Base-by-base conservation (phyloP, 2,329 filamentous ascomycete genomes). In the Nigrospora sphaerica region DNA sequence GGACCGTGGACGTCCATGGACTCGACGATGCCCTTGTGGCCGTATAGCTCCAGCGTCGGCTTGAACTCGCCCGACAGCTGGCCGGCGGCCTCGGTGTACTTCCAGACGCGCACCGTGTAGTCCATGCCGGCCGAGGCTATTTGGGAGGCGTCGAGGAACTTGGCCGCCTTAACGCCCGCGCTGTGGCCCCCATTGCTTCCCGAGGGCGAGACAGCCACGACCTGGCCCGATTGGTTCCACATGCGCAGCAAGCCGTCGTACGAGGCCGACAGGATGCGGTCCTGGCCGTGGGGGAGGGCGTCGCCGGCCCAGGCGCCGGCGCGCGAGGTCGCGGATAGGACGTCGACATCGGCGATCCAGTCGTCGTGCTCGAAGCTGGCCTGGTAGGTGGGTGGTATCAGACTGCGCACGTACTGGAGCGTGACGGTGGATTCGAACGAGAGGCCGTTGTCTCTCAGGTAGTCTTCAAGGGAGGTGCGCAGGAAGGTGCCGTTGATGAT, bases 281-380 rank as follows among this genome's bases (percentile, higher is more conserved):
- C 81, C 53, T 84, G 80, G 18, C 81, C 78, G 34, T 68, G 67
- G 23, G 67, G 64, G 57, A 76, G 68, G 40, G 64, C 63, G 42
- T 70, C 71, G 42, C 69, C 72, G 11, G 73, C 71, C 77, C 79
- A 84, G 46, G 64, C 62, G 17, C 75, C 81, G 3, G 82, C 79
- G 7, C 72, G 68, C 2, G 86, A 86, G 12, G 76, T 81, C 13
- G 68, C 65, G 0, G 89, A 91, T 19, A 95, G 72, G 5, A 95
- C 79, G 64, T 96, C 90, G 23, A 97, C 82, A 23, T 81, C 80
- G 62, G 88, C 88, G 42, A 98, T 87, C 93, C 93, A 98, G 66
- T 97, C 93, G 61, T 98, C 91, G 65, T 98, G 92, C 70, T 96
- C 85, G 64, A 95, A 98, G 61, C 87, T 93, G 12, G 90, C 86